phyloP scores from a whole-genome alignment of 2,329 filamentous ascomycete genomes.

The Pseudopyricularia cyperi region DNA sequence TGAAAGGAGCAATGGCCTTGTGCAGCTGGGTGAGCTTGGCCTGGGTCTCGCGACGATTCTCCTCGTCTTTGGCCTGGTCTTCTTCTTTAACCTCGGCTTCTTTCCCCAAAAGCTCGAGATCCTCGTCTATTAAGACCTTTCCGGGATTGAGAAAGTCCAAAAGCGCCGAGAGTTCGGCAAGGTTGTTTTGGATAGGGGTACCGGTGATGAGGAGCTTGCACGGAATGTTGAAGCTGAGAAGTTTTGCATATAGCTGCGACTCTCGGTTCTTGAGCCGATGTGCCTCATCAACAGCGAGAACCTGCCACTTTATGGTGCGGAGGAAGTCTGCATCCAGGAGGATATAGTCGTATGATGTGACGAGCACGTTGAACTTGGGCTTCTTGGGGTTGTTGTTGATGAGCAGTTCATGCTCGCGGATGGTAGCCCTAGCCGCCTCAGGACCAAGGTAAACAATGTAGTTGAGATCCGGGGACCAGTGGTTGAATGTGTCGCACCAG shows the following conservation, averaged over 20 bases:
- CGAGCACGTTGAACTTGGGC: conserved; percentile 91
- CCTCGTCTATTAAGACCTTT: conserved; percentile 77
- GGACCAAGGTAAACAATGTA: conserved; percentile 95
- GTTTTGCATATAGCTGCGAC: conserved; percentile 77
- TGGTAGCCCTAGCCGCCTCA: conserved; percentile 71
- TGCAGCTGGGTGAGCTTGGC: conserved; percentile 80
- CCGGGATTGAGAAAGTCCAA: conserved; percentile 98
- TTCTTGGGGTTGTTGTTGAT: conserved; percentile 76
- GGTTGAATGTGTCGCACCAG: conserved; percentile 95
- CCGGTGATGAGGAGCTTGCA: conserved; percentile 90
- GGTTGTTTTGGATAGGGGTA: conserved; percentile 93
- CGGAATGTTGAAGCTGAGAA: conserved; percentile 76
- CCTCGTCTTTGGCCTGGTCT: conserved; percentile 18
- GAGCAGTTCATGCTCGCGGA: conserved; percentile 81
- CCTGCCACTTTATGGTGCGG: conserved; percentile 91
- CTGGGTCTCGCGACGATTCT: conserved; percentile 60
- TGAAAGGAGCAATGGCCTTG: conserved; percentile 79
- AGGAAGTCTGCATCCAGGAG: conserved; percentile 74
- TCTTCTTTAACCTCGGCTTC: conserved; percentile 15
- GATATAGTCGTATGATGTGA: conserved; percentile 97
- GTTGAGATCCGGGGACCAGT: conserved; percentile 91
- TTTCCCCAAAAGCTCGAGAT: conserved; percentile 64
- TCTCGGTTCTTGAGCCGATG: conserved; percentile 95
- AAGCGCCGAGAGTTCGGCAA: conserved; percentile 81
- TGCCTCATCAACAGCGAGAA: conserved; percentile 89